phyloP scores from a whole-genome alignment of 331 rosid species.

The Acacia concinna region DNA sequence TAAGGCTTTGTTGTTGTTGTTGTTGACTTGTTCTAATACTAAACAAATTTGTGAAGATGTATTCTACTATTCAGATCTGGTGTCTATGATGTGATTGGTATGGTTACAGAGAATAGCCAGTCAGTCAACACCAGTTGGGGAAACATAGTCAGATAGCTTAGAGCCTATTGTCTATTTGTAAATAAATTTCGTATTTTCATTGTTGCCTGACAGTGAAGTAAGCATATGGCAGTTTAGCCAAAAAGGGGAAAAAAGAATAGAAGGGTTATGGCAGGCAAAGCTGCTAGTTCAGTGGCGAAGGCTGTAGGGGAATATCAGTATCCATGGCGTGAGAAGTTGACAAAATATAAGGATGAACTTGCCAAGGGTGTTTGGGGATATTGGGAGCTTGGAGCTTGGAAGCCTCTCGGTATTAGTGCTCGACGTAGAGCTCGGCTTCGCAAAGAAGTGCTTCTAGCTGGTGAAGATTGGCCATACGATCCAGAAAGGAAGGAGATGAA shows the following conservation, averaged over 20 bases:
- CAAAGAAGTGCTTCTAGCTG: constrained; percentile 83
- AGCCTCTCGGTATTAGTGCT: constrained; percentile 79
- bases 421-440: constrained; percentile 77
- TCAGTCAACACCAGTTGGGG: background rate
- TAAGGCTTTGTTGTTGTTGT: too few relatives aligned
- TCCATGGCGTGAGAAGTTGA: constrained; percentile 5
- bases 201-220: background rate
- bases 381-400: constrained; percentile 98
- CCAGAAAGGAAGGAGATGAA: constrained; percentile 87
- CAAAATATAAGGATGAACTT: constrained; percentile 65
- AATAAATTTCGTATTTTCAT: background rate
- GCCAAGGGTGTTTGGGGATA: constrained; percentile 96
- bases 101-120: background rate
- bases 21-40: background rate
- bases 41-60: background rate
- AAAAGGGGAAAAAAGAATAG: background rate
- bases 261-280: constrained; percentile 63
- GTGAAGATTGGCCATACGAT: constrained; percentile 86
- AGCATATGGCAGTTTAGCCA: background rate
- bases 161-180: constrained; percentile 23
- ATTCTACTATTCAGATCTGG: background rate
- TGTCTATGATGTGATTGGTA: background rate
- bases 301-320: constrained; percentile 38
- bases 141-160: background rate
- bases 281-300: constrained; percentile 54